Percentiles rank a stretch among this genome's conserved stretches.
Evolutionary conservation across 306 rosid genomes (phyloP).

Genomic region (Alnus rubra): DNA sequence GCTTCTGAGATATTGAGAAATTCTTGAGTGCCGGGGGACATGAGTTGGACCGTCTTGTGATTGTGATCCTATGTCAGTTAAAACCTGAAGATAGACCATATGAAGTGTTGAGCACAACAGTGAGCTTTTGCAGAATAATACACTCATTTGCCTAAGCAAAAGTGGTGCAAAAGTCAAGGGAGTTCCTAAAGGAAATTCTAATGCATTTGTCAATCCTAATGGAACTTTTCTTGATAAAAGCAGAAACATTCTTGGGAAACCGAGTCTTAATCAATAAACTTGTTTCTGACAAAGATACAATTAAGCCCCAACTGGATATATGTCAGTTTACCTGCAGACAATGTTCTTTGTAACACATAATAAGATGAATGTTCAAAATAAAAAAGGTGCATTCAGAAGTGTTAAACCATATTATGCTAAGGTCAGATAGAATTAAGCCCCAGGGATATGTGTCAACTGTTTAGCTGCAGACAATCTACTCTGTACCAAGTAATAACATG

Average conservation of each 20-base stretch:
- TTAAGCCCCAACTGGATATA: conserved; percentile 3
- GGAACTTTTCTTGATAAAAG: neutral
- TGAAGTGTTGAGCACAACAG: conserved; percentile 22
- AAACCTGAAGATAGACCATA: conserved; percentile 51
- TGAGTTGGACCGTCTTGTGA: conserved; percentile 49
- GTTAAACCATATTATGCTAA: too few species aligned
- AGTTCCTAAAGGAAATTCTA: neutral
- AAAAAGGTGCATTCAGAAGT: neutral
- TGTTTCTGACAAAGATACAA: conserved; percentile 10
- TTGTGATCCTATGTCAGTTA: conserved; percentile 38
- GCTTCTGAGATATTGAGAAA: conserved; percentile 66
- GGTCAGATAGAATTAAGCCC: conserved; percentile 14
- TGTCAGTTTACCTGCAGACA: conserved; percentile 9
- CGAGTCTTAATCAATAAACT: conserved; percentile 4
- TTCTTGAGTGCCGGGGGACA: conserved; percentile 53
- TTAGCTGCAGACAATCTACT: conserved; percentile 7
- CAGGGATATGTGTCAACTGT: neutral
- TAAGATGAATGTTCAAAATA: neutral
- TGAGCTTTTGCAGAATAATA: conserved; percentile 6
- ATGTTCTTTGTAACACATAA: neutral
- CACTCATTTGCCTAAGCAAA: neutral
- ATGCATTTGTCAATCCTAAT: neutral
- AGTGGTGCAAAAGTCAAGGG: neutral
- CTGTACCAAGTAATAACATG: neutral
- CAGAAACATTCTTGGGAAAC: neutral